phyloP scores from a whole-genome alignment of 306 rosid genomes.

The Vicia sativa region DNA sequence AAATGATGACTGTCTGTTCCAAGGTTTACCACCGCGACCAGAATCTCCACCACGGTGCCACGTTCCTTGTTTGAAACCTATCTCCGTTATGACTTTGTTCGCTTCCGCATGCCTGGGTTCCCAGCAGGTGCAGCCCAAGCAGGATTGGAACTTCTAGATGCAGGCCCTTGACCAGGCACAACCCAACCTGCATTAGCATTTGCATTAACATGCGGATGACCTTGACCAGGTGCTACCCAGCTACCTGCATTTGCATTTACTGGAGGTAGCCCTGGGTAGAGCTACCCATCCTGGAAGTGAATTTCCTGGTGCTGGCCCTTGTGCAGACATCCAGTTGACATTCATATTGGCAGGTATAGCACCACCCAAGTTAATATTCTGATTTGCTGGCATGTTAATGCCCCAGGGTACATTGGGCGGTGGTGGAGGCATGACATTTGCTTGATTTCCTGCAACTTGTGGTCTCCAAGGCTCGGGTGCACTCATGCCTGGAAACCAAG shows the following conservation, averaged over 20 bases:
- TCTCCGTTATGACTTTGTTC: conserved; percentile 67
- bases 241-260: conserved; percentile 53
- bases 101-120: conserved; percentile 53
- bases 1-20: conserved; percentile 80
- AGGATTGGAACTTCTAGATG: conserved; percentile 61
- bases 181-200: conserved; percentile 66
- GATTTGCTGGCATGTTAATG: conserved; percentile 67
- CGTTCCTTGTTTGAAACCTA: conserved; percentile 63
- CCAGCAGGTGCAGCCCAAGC: conserved; percentile 61
- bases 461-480: conserved; percentile 79
- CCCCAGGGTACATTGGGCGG: conserved; percentile 64
- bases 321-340: conserved; percentile 66
- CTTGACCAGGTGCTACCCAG: conserved; percentile 69
- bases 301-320: conserved; percentile 61
- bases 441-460: conserved; percentile 57
- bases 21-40: conserved; percentile 65
- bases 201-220: conserved; percentile 44
- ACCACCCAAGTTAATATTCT: conserved; percentile 66
- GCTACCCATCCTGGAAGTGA: conserved; percentile 71
- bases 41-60: conserved; percentile 67
- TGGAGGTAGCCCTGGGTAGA: conserved; percentile 54
- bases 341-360: conserved; percentile 61
- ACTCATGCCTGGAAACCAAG: conserved; percentile 48
- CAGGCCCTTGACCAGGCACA: conserved; percentile 53
- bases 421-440: conserved; percentile 59